Evolutionary conservation across 495 filamentous ascomycete genomes (phyloP), one percentile per base, ranked within the genome.

Genomic region (Copromyces sp.): DNA sequence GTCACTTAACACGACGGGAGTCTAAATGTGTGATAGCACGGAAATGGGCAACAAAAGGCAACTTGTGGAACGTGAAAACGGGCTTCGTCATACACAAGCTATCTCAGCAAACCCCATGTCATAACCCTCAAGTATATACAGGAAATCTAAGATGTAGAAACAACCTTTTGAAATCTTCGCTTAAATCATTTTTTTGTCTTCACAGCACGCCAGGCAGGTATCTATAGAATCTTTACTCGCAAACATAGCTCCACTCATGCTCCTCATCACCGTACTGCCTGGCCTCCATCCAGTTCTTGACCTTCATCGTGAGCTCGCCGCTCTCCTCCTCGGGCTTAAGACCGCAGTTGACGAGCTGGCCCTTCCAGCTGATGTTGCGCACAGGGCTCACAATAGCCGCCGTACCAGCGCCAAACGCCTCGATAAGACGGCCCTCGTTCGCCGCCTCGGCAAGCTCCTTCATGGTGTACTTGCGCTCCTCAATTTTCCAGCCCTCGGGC

Each of bases 211-310:
- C 24, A 7, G 42, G 11, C 24, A 37, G 70, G 42, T 32, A 47
- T 44, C 14, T 44, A 9, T 59, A 59, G 0, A 59, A 61, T 61
- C 24, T 45, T 32, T 24, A 17, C 71, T 82, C 81, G 74, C 83
- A 84, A 24, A 81, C 70, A 73, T 87, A 83, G 75, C 93, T 94
- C 94, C 94, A 97, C 71, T 89, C 85, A 80, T 96, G 92, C 78
- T 91, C 85, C 81, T 96, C 94, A 76, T 97, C 94, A 61, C 95
- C 95, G 79, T 98, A 98, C 83, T 97, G 94, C 73, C 94, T 92
- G 59, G 85, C 90, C 83, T 97, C 94, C 74, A 99, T 97, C 95
- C 95, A 99, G 75, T 87, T 87, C 90, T 97, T 97, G 91, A 99
- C 93, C 81, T 87, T 86, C 75, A 87, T 83, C 59, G 95, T 89